A percentile compares a stretch with the other conserved stretches of the same genome.
These are phyloP conservation scores for Saturnispora ahearnii DNA, from an alignment of 805 yeast genomes.

Conservation along the genomic window DNA sequence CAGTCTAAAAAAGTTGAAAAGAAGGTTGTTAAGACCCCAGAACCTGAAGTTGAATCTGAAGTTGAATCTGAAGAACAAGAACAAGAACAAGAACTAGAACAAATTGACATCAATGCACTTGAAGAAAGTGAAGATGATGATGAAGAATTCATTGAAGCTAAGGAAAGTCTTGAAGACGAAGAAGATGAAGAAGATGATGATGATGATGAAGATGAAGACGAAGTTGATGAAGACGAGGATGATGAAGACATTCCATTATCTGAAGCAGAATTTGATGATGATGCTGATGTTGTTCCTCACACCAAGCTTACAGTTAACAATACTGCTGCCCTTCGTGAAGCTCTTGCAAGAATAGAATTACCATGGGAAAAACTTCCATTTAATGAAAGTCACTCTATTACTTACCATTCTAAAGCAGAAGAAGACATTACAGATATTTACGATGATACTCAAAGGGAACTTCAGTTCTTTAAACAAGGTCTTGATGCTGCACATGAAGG, in stretches of 20 bases:
- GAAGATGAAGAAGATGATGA: slow-evolving; percentile 33
- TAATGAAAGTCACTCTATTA: slow-evolving; percentile 73
- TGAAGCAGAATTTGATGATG: slow-evolving; percentile 87
- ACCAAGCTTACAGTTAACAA: slow-evolving; percentile 86
- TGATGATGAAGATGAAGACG: slow-evolving; percentile 27
- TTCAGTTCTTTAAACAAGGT: slow-evolving; percentile 92
- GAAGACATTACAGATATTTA: slow-evolving; percentile 73
- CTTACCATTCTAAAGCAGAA: slow-evolving; percentile 52
- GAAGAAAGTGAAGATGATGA: slow-evolving; percentile 23
- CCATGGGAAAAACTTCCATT: slow-evolving; percentile 63
- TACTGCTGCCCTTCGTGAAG: slow-evolving; percentile 66
- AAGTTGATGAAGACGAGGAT: slow-evolving; percentile 52
- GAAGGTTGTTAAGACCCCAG: slow-evolving; percentile 30
- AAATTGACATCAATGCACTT: slow-evolving; percentile 10
- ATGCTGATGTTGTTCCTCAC: slow-evolving; percentile 89
- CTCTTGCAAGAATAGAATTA: slow-evolving; percentile 56
- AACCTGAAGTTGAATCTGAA: slow-evolving; percentile 27
- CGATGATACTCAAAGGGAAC: slow-evolving; percentile 92
- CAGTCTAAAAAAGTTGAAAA: slow-evolving; percentile 1
- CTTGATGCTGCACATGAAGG: slow-evolving; percentile 73
- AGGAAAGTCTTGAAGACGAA: slow-evolving; percentile 12
- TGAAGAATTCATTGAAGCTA: slow-evolving; percentile 13
- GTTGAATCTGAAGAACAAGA: slow-evolving; percentile 17
- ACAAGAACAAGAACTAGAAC: slow-evolving; percentile 27
- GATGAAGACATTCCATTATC: slow-evolving; percentile 81